phyloP scores from a whole-genome alignment of 1,284 basidiomycete species.

The Malassezia yamatoensis region DNA sequence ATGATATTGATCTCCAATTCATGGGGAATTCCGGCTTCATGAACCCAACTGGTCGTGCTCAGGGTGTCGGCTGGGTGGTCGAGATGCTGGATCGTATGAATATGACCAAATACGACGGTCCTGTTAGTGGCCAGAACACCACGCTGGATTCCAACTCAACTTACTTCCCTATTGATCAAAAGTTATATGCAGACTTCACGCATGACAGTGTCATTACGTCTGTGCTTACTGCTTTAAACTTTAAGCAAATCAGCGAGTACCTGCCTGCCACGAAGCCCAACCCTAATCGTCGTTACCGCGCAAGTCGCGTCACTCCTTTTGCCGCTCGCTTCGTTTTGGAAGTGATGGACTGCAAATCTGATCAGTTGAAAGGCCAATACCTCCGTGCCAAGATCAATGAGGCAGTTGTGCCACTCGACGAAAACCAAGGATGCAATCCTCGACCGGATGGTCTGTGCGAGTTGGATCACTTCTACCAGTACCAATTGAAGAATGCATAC shows the following conservation, averaged over 20 bases:
- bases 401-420: constrained; percentile 55
- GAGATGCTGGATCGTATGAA: constrained; percentile 40
- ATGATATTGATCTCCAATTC: constrained; percentile 54
- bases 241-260: constrained; percentile 29
- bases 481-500: constrained; percentile 23
- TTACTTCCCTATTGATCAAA: constrained; percentile 40
- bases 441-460: constrained; percentile 70
- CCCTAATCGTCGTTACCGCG: constrained; percentile 25
- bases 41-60: constrained; percentile 64
- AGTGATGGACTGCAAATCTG: constrained; percentile 24
- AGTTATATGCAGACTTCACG: constrained; percentile 37
- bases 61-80: constrained; percentile 67
- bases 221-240: constrained; percentile 37
- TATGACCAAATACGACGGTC: constrained; percentile 18
- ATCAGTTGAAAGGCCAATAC: constrained; percentile 50
- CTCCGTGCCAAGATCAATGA: constrained; percentile 72
- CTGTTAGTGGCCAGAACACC: constrained; percentile 33
- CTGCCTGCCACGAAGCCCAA: constrained; percentile 23
- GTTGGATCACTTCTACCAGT: constrained; percentile 61
- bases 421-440: constrained; percentile 58
- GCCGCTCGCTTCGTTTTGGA: constrained; percentile 29
- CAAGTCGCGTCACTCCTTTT: constrained; percentile 31
- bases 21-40: constrained; percentile 61
- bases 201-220: constrained; percentile 38
- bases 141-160: constrained; percentile 25